phyloP scores from a whole-genome alignment of 106 monocot species.

The Amphibolis antarctica region DNA sequence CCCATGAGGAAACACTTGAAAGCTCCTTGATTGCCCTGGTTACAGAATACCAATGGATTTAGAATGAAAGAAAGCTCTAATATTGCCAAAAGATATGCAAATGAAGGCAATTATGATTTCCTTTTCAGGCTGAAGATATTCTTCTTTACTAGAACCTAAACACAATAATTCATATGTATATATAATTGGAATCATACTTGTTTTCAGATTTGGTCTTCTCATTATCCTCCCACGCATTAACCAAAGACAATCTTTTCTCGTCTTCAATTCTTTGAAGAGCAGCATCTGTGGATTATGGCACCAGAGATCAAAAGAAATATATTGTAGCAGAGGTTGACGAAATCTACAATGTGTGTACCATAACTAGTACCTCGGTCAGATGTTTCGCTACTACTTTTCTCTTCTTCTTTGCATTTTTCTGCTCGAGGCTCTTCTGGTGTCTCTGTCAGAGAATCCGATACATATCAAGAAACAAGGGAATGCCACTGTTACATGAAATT shows the following conservation, averaged over 20 bases:
- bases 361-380: neutral
- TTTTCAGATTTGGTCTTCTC: constrained; percentile 40
- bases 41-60: too few relatives aligned
- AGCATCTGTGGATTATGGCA: constrained; percentile 10
- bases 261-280: constrained; percentile 21
- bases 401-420: neutral
- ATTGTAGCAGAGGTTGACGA: neutral
- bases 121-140: too few relatives aligned
- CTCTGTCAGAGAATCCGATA: neutral
- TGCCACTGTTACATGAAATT: too few relatives aligned
- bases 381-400: neutral
- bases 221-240: constrained; percentile 41
- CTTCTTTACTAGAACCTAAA: too few relatives aligned
- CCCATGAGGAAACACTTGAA: constrained; percentile 36
- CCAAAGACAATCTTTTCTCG: constrained; percentile 33
- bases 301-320: neutral
- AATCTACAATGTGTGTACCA: neutral
- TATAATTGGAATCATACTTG: constrained; percentile 11
- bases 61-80: too few relatives aligned
- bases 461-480: too few relatives aligned
- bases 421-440: neutral
- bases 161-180: neutral
- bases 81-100: too few relatives aligned
- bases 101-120: too few relatives aligned
- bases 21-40: constrained; percentile 38